Conservation (phyloP, 2,329 filamentous ascomycete species). For the Fusarium sacchari region DNA sequence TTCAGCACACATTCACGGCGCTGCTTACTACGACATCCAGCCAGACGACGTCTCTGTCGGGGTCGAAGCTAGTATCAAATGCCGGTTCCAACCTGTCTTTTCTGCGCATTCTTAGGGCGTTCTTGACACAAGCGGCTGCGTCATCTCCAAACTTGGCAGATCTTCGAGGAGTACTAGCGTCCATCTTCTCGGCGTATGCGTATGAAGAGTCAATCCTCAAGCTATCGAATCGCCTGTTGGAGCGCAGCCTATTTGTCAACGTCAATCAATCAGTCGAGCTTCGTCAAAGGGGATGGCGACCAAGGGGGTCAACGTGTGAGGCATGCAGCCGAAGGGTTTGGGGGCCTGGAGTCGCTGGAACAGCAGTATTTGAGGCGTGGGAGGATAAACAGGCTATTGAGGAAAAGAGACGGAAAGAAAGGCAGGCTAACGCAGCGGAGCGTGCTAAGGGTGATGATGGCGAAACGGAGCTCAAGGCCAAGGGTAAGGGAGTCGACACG, state of each 20-base stretch:
- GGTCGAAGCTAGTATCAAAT: constrained; percentile 50
- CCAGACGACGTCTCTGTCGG: constrained; percentile 48
- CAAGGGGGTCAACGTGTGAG: constrained; percentile 87
- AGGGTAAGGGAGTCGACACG: constrained; percentile 56
- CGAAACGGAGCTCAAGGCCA: constrained; percentile 50
- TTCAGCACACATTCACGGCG: constrained; percentile 91
- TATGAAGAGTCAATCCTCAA: constrained; percentile 92
- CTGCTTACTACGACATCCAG: constrained; percentile 80
- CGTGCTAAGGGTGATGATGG: constrained; percentile 52
- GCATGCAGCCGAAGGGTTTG: constrained; percentile 84
- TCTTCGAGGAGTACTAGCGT: constrained; percentile 82
- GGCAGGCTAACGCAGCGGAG: constrained; percentile 50
- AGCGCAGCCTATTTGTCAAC: constrained; percentile 87
- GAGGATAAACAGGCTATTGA: constrained; percentile 68
- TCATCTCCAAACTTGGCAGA: constrained; percentile 89
- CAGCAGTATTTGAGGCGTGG: constrained; percentile 84
- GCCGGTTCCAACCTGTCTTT: constrained; percentile 76
- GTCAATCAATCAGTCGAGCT: constrained; percentile 79
- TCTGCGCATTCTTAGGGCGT: constrained; percentile 86
- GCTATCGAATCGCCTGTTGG: constrained; percentile 86
- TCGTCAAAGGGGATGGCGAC: constrained; percentile 88
- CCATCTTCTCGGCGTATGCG: constrained; percentile 94
- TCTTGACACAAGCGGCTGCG: constrained; percentile 82
- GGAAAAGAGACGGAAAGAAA: constrained; percentile 56
- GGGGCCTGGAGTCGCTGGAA: constrained; percentile 82